A percentile compares a stretch with the other conserved stretches of the same genome.
Evolutionary conservation across 1,284 basidiomycete species (phyloP).

Genomic region (Naganishia sp.): DNA sequence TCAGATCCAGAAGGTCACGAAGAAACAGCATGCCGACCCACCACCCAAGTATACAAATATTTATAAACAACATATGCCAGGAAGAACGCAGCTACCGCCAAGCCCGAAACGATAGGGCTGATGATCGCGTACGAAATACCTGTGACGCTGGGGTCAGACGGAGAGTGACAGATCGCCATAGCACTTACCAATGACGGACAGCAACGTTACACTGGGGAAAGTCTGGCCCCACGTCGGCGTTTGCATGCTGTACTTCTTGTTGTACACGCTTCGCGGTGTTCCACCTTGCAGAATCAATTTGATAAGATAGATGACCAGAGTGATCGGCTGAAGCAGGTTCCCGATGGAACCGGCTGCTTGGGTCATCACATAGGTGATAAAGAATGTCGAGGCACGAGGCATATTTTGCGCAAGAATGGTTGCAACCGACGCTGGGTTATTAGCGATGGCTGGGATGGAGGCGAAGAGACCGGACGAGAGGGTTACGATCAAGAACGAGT

Average conservation of each 20-base stretch:
- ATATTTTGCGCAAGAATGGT: conserved; percentile 63
- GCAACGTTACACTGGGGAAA: conserved; percentile 68
- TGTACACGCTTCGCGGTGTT: conserved; percentile 54
- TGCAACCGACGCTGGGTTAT: conserved; percentile 61
- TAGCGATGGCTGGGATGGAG: conserved; percentile 52
- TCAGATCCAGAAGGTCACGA: background rate
- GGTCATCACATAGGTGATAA: conserved; percentile 69
- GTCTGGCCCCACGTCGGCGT: conserved; percentile 72
- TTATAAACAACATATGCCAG: conserved; percentile 84
- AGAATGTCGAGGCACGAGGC: conserved; percentile 73
- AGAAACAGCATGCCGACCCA: conserved; percentile 5
- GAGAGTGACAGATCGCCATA: conserved; percentile 37
- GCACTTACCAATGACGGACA: conserved; percentile 75
- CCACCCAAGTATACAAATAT: conserved; percentile 75
- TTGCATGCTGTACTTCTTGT: conserved; percentile 50
- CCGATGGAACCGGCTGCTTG: conserved; percentile 53
- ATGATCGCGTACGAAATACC: conserved; percentile 82
- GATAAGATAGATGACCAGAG: conserved; percentile 67
- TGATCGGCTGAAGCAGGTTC: conserved; percentile 63
- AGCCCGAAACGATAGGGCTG: conserved; percentile 89
- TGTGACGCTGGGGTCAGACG: conserved; percentile 35
- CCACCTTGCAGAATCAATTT: conserved; percentile 60
- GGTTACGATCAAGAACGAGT: conserved; percentile 69
- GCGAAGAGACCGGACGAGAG: conserved; percentile 65
- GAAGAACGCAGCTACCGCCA: conserved; percentile 79